These are phyloP conservation scores for Maudiozyma bulderi DNA, from an alignment of 805 yeast genomes.

Conservation along the genomic window DNA sequence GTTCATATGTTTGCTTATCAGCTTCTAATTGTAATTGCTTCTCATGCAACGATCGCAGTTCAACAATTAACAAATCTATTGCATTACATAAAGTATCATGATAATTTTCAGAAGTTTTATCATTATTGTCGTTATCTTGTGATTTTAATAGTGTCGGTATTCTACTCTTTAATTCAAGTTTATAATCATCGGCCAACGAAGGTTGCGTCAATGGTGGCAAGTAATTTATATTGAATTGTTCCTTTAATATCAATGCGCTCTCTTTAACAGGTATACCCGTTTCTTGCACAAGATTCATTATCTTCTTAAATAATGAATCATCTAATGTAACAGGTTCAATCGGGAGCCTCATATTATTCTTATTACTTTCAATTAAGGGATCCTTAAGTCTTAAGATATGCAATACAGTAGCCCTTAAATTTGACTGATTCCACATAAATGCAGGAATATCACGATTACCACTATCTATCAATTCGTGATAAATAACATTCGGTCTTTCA, in stretches of 20 bases:
- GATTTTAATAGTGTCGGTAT: conserved; percentile 13
- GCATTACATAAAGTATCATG: conserved; percentile 24
- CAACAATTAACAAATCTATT: conserved; percentile 16
- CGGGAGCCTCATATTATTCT: background rate
- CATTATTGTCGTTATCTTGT: conserved; percentile 3
- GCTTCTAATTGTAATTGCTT: conserved; percentile 39
- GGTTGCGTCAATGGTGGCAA: conserved; percentile 12
- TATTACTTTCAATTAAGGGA: background rate
- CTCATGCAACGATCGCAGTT: conserved; percentile 31
- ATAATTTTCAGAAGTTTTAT: conserved; percentile 6
- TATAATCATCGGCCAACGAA: conserved; percentile 10
- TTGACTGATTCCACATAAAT: conserved; percentile 23
- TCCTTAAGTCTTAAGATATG: conserved; percentile 18
- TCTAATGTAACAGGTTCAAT: conserved; percentile 6
- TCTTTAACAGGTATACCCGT: background rate
- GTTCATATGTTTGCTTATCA: conserved; percentile 71
- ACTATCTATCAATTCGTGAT: conserved; percentile 21
- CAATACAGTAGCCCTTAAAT: conserved; percentile 17
- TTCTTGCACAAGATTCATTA: conserved; percentile 5
- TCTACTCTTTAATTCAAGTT: conserved; percentile 8
- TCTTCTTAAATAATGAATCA: conserved; percentile 13
- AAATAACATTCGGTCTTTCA: conserved; percentile 25
- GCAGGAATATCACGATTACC: conserved; percentile 15
- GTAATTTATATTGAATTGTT: conserved; percentile 13
- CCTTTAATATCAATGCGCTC: conserved; percentile 9